Evolutionary conservation across 2,329 filamentous ascomycete genomes (phyloP), one percentile per base, ranked within the genome.

Genomic region (Parascedosporium putredinis): DNA sequence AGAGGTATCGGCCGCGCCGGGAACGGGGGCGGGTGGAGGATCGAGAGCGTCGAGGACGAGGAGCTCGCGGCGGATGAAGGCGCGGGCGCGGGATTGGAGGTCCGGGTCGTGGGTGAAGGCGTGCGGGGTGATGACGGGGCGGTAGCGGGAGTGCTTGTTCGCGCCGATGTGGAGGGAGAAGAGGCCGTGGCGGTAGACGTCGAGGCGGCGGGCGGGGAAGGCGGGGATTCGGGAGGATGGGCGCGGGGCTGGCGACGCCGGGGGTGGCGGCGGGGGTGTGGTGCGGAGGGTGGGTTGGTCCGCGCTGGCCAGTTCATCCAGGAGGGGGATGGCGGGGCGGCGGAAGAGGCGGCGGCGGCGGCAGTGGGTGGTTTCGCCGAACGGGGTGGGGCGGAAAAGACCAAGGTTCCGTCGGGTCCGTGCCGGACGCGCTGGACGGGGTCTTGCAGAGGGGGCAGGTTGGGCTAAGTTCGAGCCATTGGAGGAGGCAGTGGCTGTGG

Each of bases 131-230:
- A 95, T 69, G 53, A 89, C 84, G 12, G 20, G 14, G 45, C 75
- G 76, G 64, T 91, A 93, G 23, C 78, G 75, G 0, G 88, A 93
- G n/a, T 83, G 66, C 0, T 79, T 77, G 60, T 93, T 95, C 2
- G 84, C 81, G 42, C 90, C 91, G 4, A 96, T 79, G 57, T 95
- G 87, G 2, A 88, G 74, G 2, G 87, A 91, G 65, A 82, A 93
- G 3, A 86, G 75, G 33, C 80, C 72, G 52, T 83, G 66, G 18
- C 76, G 74, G 63, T 97, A 96, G 55, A 97, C 73, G 20, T 81
- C 67, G 51, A 84, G 79, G 6, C 91, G 83, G 12, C 76, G 42
- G 42, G 24, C 1, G 5, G 24, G 44, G 24, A 10, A 29, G 14
- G 74, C 10, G 44, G 29, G 16, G 44, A 27, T 10, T 74, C 63